phyloP scores from a whole-genome alignment of 768 basidiomycete genomes.

The Termitomyces sp. region DNA sequence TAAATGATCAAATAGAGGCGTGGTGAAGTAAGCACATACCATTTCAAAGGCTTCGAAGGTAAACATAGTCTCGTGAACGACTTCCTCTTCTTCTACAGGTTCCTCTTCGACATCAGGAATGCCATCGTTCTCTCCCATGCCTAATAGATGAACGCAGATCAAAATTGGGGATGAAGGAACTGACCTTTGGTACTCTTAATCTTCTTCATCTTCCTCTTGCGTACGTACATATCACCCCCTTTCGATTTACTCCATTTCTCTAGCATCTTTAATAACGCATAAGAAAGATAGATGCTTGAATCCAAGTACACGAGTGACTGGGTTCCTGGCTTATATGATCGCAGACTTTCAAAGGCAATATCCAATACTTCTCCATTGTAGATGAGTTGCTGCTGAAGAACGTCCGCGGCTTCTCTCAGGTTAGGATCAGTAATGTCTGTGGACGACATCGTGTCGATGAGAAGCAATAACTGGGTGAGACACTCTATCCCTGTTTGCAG shows the following conservation, averaged over 20 bases:
- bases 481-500: slow-evolving; percentile 93
- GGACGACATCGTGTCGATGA: slow-evolving; percentile 80
- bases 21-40: slow-evolving; percentile 38
- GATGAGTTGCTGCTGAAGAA: slow-evolving; percentile 85
- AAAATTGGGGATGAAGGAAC: slow-evolving; percentile 5
- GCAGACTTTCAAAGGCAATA: slow-evolving; percentile 72
- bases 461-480: slow-evolving; percentile 83
- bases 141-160: slow-evolving; percentile 6
- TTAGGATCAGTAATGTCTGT: slow-evolving; percentile 37
- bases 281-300: slow-evolving; percentile 77
- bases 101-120: slow-evolving; percentile 69
- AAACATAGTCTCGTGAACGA: slow-evolving; percentile 80
- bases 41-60: slow-evolving; percentile 89
- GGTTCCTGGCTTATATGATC: slow-evolving; percentile 74
- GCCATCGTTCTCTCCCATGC: slow-evolving; percentile 47
- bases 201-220: slow-evolving; percentile 54
- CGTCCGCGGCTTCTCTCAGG: slow-evolving; percentile 68
- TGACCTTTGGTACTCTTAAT: slow-evolving; percentile 42
- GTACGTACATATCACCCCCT: slow-evolving; percentile 70
- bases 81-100: slow-evolving; percentile 52
- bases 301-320: slow-evolving; percentile 80
- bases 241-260: slow-evolving; percentile 80
- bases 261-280: slow-evolving; percentile 82
- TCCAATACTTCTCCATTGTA: slow-evolving; percentile 96
- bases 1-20: background rate